These are phyloP conservation scores for Cucurbita ficifolia DNA, from an alignment of 306 rosid species.

Conservation along the genomic window DNA sequence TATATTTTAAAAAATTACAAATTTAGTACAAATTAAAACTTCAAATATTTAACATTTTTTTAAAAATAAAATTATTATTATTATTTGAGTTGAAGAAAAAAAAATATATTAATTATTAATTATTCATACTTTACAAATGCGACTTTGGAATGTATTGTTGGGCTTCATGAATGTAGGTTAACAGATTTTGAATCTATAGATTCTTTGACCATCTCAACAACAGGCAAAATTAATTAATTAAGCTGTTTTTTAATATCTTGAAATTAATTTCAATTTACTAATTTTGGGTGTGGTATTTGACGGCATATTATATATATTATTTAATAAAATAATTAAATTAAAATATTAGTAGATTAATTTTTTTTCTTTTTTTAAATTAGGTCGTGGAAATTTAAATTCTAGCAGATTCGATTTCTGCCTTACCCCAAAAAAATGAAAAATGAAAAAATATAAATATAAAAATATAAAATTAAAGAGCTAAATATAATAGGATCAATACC, in stretches of 20 bases:
- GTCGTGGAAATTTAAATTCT: too few relatives aligned
- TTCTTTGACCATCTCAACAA: neutral
- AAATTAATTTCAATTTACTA: neutral
- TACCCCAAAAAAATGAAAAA: neutral
- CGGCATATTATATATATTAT: neutral
- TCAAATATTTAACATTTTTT: too few relatives aligned
- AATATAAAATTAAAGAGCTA: neutral
- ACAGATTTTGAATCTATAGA: neutral
- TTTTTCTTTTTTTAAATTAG: neutral
- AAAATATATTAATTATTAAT: neutral
- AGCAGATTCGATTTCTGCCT: neutral
- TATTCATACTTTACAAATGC: neutral
- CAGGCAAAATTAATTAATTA: neutral
- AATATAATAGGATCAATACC: neutral
- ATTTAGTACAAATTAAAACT: too few relatives aligned
- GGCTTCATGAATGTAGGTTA: neutral
- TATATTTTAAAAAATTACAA: too few relatives aligned
- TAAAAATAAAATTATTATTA: too few relatives aligned
- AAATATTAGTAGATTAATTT: neutral
- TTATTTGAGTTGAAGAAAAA: too few relatives aligned
- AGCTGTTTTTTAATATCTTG: neutral
- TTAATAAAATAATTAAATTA: neutral
- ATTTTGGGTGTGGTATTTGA: neutral
- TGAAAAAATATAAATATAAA: neutral
- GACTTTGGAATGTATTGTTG: neutral